phyloP scores from a whole-genome alignment of 495 filamentous ascomycete species.

The Chaetomium tenue region DNA sequence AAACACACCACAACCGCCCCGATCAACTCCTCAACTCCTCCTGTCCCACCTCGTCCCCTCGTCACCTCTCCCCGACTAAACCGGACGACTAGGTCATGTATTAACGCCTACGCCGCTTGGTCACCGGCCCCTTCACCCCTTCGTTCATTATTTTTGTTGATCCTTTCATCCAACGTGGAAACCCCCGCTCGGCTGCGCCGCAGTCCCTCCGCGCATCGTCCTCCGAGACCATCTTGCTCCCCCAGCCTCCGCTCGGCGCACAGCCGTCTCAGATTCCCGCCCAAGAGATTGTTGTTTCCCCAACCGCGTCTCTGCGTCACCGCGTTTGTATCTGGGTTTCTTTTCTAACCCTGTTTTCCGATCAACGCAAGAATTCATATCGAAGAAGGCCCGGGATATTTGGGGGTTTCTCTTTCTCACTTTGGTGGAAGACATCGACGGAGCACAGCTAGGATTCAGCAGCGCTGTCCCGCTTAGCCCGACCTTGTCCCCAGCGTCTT shows the following conservation, averaged over 20 bases:
- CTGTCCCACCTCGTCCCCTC: background rate
- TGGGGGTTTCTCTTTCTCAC: slow-evolving; percentile 7
- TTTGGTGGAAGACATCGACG: background rate
- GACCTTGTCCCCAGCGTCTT: slow-evolving; percentile 12
- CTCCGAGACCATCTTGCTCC: background rate
- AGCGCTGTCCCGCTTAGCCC: slow-evolving; percentile 35
- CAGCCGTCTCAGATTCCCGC: background rate
- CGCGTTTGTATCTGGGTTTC: background rate
- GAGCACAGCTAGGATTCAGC: slow-evolving; percentile 35
- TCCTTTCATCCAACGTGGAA: slow-evolving; percentile 5
- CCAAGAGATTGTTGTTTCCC: background rate
- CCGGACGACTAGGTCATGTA: slow-evolving; percentile 19
- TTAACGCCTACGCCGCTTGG: slow-evolving; percentile 19
- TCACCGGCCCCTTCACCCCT: slow-evolving; percentile 12
- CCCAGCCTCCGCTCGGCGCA: slow-evolving; percentile 21
- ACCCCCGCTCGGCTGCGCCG: slow-evolving; percentile 26
- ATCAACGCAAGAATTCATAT: background rate
- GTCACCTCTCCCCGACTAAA: background rate
- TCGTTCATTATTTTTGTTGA: slow-evolving; percentile 18
- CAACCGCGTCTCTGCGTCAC: slow-evolving; percentile 1
- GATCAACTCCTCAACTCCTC: background rate
- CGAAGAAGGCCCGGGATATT: slow-evolving; percentile 1
- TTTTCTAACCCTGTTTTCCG: background rate
- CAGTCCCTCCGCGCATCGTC: slow-evolving; percentile 20
- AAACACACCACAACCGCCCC: background rate